Conservation (phyloP, 2,329 filamentous ascomycete genomes). For the Leptographium galeiforme region DNA sequence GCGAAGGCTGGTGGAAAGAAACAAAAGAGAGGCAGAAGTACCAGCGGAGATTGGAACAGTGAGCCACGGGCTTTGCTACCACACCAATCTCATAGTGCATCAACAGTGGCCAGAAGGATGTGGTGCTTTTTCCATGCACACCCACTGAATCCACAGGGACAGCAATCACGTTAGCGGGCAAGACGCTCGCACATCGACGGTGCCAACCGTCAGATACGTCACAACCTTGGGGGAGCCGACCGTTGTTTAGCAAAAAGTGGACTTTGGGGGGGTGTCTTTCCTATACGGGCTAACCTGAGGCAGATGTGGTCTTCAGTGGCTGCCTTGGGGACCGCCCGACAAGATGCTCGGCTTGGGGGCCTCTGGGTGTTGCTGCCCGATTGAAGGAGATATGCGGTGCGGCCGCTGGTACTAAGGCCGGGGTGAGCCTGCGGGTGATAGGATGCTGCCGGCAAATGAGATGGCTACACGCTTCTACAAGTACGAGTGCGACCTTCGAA, state of each 20-base stretch:
- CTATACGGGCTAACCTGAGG: no score
- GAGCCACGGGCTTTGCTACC: neutral
- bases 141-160: neutral
- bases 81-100: neutral
- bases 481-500: neutral
- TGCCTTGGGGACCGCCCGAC: neutral
- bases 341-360: neutral
- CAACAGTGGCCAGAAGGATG: neutral
- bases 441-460: neutral
- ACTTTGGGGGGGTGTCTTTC: no score
- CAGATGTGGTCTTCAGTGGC: neutral
- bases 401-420: neutral
- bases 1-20: neutral
- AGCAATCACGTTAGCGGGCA: neutral
- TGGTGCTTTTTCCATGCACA: neutral
- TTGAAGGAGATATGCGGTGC: neutral
- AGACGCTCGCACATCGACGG: neutral
- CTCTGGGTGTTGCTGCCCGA: slow-evolving; percentile 7
- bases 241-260: neutral
- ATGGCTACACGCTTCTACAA: neutral
- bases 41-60: neutral
- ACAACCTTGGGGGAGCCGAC: neutral
- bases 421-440: neutral
- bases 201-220: neutral
- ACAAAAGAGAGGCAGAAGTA: neutral